These are phyloP conservation scores for Phlebopus sp. DNA, from an alignment of 1,284 basidiomycete species.

Conservation along the genomic window DNA sequence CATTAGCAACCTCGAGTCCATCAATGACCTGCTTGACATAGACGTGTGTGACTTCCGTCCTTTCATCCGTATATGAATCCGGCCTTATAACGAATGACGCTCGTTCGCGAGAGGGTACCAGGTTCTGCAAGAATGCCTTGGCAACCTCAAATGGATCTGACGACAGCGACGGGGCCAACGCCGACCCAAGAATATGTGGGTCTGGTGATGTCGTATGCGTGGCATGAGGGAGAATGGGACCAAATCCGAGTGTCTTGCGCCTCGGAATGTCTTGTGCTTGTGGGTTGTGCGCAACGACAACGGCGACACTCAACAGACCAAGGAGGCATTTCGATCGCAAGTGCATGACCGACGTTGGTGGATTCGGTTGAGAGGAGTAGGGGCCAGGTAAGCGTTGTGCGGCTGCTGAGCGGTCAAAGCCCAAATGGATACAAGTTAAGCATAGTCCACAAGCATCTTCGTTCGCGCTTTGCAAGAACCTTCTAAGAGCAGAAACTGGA, in stretches of 20 bases:
- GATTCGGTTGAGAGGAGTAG: too few relatives aligned
- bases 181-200: slow-evolving; percentile 48
- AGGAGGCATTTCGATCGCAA: too few relatives aligned
- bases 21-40: slow-evolving; percentile 80
- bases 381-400: too few relatives aligned
- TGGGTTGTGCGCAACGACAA: too few relatives aligned
- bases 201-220: too few relatives aligned
- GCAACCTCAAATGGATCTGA: slow-evolving; percentile 60
- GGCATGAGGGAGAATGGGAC: slow-evolving; percentile 71
- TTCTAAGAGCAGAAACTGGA: too few relatives aligned
- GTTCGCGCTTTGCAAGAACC: too few relatives aligned
- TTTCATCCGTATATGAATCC: slow-evolving; percentile 84
- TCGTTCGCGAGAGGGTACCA: slow-evolving; percentile 28
- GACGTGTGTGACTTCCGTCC: slow-evolving; percentile 79
- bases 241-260: slow-evolving; percentile 74
- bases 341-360: too few relatives aligned
- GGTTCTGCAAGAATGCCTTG: slow-evolving; percentile 47
- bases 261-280: background rate
- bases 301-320: too few relatives aligned
- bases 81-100: slow-evolving; percentile 60
- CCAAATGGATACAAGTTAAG: too few relatives aligned
- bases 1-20: slow-evolving; percentile 84
- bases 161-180: slow-evolving; percentile 24
- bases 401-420: too few relatives aligned
- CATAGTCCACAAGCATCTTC: too few relatives aligned